phyloP scores from a whole-genome alignment of 495 filamentous ascomycete species.

The Hyaloscypha finlandica region DNA sequence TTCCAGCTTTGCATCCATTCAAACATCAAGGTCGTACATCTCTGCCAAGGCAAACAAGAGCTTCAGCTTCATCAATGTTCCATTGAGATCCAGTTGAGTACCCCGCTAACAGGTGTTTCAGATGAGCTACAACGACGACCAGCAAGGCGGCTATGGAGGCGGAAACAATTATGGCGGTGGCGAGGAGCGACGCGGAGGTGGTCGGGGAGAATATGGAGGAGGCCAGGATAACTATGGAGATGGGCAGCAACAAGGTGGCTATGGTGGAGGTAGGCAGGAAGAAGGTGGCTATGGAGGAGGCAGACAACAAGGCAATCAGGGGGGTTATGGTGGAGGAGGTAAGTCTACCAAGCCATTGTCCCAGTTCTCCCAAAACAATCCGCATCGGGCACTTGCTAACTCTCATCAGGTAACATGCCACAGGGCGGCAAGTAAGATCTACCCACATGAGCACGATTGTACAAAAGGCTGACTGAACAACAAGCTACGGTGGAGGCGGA shows the following conservation, averaged over 20 bases:
- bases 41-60: background rate
- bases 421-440: conserved; percentile 26
- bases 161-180: conserved; percentile 1
- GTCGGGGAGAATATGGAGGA: conserved; percentile 4
- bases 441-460: background rate
- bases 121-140: conserved; percentile 25
- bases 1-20: background rate
- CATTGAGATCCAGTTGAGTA: background rate
- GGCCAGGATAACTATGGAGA: conserved; percentile 6
- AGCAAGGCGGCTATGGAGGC: conserved; percentile 6
- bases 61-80: background rate
- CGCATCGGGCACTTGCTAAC: too few species aligned
- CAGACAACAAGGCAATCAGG: background rate
- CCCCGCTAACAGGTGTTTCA: conserved; percentile 15
- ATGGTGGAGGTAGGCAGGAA: conserved; percentile 1
- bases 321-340: too few species aligned
- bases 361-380: too few species aligned
- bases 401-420: conserved; percentile 6
- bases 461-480: background rate
- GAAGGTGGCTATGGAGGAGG: conserved; percentile 3
- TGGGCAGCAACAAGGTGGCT: conserved; percentile 15
- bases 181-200: background rate
- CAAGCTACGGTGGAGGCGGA: conserved; percentile 29
- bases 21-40: background rate
- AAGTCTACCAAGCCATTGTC: too few species aligned